These are phyloP conservation scores for Sporopachydermia lactativora DNA, from an alignment of 805 yeast genomes.

Conservation along the genomic window DNA sequence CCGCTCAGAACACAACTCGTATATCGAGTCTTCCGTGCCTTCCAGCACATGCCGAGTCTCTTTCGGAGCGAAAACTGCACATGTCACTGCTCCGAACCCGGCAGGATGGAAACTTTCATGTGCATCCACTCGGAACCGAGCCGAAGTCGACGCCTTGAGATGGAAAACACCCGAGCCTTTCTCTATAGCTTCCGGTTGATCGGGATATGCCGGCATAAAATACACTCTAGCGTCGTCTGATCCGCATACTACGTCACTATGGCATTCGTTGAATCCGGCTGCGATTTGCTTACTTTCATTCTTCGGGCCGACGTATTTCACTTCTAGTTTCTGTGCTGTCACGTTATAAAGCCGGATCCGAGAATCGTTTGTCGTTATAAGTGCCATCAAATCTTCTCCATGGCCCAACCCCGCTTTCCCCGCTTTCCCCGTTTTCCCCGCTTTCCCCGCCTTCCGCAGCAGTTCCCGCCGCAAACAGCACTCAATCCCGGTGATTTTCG, in stretches of 20 bases:
- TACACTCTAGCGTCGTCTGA: conserved; percentile 85
- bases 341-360: conserved; percentile 53
- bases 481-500: conserved; percentile 69
- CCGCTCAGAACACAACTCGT: conserved; percentile 32
- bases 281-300: conserved; percentile 59
- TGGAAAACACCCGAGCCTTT: conserved; percentile 7
- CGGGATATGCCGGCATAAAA: conserved; percentile 23
- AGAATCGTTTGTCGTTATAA: conserved; percentile 76
- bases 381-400: conserved; percentile 28
- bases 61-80: conserved; percentile 66
- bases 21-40: conserved; percentile 67
- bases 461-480: conserved; percentile 19
- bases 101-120: conserved; percentile 64
- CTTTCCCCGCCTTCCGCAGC: conserved; percentile 5
- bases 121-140: conserved; percentile 14
- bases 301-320: conserved; percentile 58
- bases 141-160: not conserved
- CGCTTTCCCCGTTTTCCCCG: conserved; percentile 4
- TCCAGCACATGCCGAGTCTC: conserved; percentile 49
- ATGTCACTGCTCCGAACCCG: conserved; percentile 56
- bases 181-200: conserved; percentile 15
- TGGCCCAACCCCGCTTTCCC: too few species aligned
- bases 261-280: conserved; percentile 49
- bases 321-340: conserved; percentile 37
- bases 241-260: conserved; percentile 50